phyloP scores from a whole-genome alignment of 2,329 filamentous ascomycete species.

The Sporothrix globosa region DNA sequence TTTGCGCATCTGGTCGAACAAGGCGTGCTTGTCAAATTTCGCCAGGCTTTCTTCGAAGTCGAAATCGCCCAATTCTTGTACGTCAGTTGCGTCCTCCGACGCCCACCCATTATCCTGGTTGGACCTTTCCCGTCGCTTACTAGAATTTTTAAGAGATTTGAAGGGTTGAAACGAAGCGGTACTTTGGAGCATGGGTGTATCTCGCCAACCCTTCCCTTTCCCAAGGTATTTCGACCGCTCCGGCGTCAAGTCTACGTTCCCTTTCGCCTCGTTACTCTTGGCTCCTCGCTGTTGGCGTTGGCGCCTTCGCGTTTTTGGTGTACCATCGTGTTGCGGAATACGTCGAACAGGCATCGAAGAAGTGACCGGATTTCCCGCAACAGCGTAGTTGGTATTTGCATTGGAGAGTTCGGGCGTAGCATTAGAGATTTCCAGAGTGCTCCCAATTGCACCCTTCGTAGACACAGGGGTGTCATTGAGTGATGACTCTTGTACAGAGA shows the following conservation, averaged over 20 bases:
- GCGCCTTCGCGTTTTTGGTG: constrained; percentile 33
- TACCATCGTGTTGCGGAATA: neutral
- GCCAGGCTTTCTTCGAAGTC: constrained; percentile 88
- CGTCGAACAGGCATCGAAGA: neutral
- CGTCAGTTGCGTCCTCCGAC: constrained; percentile 93
- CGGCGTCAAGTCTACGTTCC: constrained; percentile 39
- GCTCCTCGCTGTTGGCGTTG: constrained; percentile 43
- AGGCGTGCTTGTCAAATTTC: constrained; percentile 89
- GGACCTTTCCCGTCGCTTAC: constrained; percentile 47
- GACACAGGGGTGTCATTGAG: neutral
- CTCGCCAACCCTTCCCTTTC: constrained; percentile 60
- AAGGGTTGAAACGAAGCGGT: constrained; percentile 66
- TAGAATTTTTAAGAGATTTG: constrained; percentile 61
- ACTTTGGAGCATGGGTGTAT: constrained; percentile 63
- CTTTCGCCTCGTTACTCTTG: constrained; percentile 35
- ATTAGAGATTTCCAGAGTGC: neutral
- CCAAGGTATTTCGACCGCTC: constrained; percentile 37
- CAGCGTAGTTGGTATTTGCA: neutral
- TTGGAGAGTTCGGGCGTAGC: neutral
- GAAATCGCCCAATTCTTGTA: constrained; percentile 90
- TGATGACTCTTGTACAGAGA: constrained; percentile 10
- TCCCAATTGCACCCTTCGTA: neutral
- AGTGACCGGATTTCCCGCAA: neutral
- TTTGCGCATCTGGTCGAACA: constrained; percentile 89
- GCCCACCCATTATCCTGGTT: constrained; percentile 79